Evolutionary conservation across 2,329 filamentous ascomycete genomes (phyloP).

Genomic region (Pseudogymnoascus sp.): DNA sequence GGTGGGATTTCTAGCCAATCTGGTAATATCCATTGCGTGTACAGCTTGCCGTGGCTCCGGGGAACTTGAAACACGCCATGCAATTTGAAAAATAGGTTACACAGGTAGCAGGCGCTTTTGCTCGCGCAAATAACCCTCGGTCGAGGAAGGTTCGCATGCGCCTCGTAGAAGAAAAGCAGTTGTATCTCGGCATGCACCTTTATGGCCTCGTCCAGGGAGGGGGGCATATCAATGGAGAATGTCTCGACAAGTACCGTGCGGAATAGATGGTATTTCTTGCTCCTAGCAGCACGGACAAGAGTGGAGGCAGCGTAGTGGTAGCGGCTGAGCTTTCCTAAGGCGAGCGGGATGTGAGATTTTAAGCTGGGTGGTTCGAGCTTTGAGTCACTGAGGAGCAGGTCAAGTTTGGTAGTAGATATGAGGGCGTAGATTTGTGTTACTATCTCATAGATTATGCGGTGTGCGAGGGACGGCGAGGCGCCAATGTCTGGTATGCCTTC

Average conservation of each 20-base stretch:
- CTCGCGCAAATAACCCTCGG: slow-evolving; percentile 41
- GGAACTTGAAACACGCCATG: slow-evolving; percentile 37
- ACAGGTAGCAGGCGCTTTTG: slow-evolving; percentile 46
- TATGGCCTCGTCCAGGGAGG: slow-evolving; percentile 5
- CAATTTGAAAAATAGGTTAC: slow-evolving; percentile 38
- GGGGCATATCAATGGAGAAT: slow-evolving; percentile 16
- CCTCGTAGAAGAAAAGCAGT: slow-evolving; percentile 38
- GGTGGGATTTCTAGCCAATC: slow-evolving; percentile 20
- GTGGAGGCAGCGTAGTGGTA: slow-evolving; percentile 25
- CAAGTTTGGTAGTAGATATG: neutral
- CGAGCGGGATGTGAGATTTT: slow-evolving; percentile 20
- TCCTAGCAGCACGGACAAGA: slow-evolving; percentile 22
- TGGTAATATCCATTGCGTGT: slow-evolving; percentile 40
- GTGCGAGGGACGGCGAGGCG: neutral
- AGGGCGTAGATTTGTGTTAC: slow-evolving; percentile 10
- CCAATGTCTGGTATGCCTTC: slow-evolving; percentile 12
- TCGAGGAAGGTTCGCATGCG: slow-evolving; percentile 20
- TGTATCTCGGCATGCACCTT: slow-evolving; percentile 45
- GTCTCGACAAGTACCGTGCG: slow-evolving; percentile 20
- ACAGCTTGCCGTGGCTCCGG: slow-evolving; percentile 37
- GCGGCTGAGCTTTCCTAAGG: slow-evolving; percentile 27
- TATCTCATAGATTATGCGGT: slow-evolving; percentile 13
- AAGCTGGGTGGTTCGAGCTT: slow-evolving; percentile 13
- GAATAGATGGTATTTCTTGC: slow-evolving; percentile 22
- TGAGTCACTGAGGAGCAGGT: slow-evolving; percentile 10